These are phyloP conservation scores for Cystoisospora suis DNA, from an alignment of 169 alveolate genomes.

Conservation along the genomic window DNA sequence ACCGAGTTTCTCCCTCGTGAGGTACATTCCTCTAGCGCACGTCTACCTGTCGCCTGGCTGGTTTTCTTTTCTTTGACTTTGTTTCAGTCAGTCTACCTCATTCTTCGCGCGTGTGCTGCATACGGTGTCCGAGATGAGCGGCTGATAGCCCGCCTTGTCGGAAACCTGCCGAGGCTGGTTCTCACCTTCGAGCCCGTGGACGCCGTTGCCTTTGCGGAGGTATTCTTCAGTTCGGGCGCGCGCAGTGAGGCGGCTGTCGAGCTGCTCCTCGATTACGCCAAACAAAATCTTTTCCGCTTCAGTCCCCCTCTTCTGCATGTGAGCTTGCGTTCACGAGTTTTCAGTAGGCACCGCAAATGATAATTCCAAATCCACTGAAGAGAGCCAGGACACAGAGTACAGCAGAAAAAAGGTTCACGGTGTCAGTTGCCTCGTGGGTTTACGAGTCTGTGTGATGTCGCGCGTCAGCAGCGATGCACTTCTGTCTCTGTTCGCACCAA, in stretches of 20 bases:
- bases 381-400: too few relatives aligned
- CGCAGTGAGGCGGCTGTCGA: slow-evolving; percentile 19
- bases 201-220: not conserved
- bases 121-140: not conserved
- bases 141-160: not conserved
- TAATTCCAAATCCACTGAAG: too few relatives aligned
- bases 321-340: too few relatives aligned
- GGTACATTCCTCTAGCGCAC: too few relatives aligned
- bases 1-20: too few relatives aligned
- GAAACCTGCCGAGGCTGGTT: not conserved
- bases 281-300: not conserved
- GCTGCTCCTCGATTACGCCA: not conserved
- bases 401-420: too few relatives aligned
- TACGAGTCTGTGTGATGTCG: too few relatives aligned
- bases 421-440: too few relatives aligned
- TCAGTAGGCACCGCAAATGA: too few relatives aligned
- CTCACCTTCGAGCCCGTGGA: slow-evolving; percentile 1
- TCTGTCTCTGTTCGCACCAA: too few relatives aligned
- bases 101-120: slow-evolving; percentile 8
- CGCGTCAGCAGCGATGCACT: too few relatives aligned
- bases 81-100: not conserved
- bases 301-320: not conserved
- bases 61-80: not conserved
- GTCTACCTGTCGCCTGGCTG: not conserved
- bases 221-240: not conserved